A percentile compares a stretch with the other conserved stretches of the same genome.
phyloP scores from a whole-genome alignment of 352 stramenopile species.

The Globisporangium solare region DNA sequence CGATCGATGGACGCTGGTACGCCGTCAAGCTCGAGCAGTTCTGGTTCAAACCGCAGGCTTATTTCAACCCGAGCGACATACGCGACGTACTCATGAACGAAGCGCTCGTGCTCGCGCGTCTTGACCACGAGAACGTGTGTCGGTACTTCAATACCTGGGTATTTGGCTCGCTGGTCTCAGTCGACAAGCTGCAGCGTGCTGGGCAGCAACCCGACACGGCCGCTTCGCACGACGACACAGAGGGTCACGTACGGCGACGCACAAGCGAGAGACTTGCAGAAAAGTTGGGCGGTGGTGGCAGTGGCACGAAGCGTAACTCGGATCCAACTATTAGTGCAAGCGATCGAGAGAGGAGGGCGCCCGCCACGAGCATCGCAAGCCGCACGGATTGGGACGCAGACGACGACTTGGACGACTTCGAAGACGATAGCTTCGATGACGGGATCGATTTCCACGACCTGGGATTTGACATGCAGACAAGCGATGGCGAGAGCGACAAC shows the following conservation, averaged over 20 bases:
- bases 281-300: too few relatives aligned
- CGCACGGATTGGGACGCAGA: conserved; percentile 4
- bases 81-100: conserved; percentile 92
- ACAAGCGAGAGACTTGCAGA: too few relatives aligned
- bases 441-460: conserved; percentile 40
- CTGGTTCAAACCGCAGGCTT: conserved; percentile 79
- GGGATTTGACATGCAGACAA: conserved; percentile 50
- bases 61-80: conserved; percentile 70
- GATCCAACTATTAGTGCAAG: background rate
- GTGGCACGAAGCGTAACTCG: background rate
- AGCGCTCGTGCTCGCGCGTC: conserved; percentile 86
- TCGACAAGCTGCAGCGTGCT: conserved; percentile 30
- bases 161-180: conserved; percentile 55
- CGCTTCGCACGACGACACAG: too few relatives aligned
- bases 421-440: conserved; percentile 21
- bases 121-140: conserved; percentile 94
- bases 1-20: conserved; percentile 63
- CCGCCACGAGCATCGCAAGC: background rate
- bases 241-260: too few relatives aligned
- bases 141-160: conserved; percentile 90
- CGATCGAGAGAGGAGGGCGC: background rate
- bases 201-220: background rate
- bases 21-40: conserved; percentile 81
- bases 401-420: conserved; percentile 13
- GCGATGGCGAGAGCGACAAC: background rate